Evolutionary conservation across 2,329 filamentous ascomycete species (phyloP).

Genomic region (Onygenales sp.): DNA sequence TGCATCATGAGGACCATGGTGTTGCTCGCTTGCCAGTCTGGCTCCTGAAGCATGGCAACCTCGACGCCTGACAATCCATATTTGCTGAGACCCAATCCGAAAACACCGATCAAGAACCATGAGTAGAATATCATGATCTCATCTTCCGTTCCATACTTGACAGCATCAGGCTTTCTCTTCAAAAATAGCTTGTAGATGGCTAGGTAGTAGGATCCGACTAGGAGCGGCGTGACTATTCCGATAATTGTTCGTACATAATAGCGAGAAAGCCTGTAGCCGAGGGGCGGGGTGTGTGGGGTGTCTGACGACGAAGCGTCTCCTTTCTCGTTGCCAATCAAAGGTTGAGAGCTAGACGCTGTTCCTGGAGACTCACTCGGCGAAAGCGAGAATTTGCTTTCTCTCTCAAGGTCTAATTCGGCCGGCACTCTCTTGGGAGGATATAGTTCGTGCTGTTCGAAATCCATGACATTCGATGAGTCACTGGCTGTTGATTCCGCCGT

Average conservation of each 20-base stretch:
- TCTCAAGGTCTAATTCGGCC: not conserved
- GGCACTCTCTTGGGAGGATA: not conserved
- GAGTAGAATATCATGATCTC: constrained; percentile 6
- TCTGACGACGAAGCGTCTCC: not conserved
- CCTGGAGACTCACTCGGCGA: not conserved
- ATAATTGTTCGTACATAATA: not conserved
- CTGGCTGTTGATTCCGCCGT: no score
- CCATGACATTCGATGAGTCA: not conserved
- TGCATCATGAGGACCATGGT: constrained; percentile 5
- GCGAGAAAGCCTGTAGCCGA: not conserved
- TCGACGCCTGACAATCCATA: constrained; percentile 6
- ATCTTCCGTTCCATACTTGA: not conserved
- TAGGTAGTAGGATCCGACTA: not conserved
- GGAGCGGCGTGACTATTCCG: not conserved
- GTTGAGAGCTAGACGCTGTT: not conserved
- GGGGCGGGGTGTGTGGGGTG: not conserved
- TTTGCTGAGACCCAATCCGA: constrained; percentile 4
- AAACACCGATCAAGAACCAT: constrained; percentile 8
- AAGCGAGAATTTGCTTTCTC: not conserved
- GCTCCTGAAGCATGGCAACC: constrained; percentile 6
- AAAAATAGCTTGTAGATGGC: not conserved
- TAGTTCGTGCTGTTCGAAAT: not conserved
- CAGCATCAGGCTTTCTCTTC: not conserved
- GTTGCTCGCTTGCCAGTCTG: constrained; percentile 1
- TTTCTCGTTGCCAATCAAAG: not conserved